Evolutionary conservation across 1,284 basidiomycete genomes (phyloP), one percentile per base, ranked within the genome.

Genomic region (Cryptococcus depauperatus): DNA sequence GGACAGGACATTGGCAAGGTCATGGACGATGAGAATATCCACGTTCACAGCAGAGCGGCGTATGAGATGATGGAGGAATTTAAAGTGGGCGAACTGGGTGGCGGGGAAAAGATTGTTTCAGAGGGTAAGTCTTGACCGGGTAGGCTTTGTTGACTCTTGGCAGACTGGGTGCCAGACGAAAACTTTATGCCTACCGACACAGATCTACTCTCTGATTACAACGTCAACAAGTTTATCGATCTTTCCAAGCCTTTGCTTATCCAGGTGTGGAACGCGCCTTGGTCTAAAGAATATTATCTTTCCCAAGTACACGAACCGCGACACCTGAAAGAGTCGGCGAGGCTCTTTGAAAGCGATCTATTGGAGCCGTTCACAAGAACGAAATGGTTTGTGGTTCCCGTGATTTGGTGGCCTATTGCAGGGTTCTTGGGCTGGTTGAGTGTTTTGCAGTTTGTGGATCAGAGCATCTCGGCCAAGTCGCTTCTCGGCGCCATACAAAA

Each of bases 221-320:
- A 83, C 69, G 84, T 85, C 73, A 88, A 85, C 69, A 78, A 88
- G 64, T 99, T 99, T 73, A 75, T 99, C 52, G 93, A 99, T 69
- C 78, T 99, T 25, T 78, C 80, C 55, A 81, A 83, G 67, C 90
- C 95, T 3, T 71, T 99, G 4, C 48, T 68, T 13, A 44, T 48
- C 28, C 64, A 68, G 48, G 64, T 69, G 1, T 65, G 62, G 62
- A 44, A 47, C 26, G 65, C 66, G 4, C 57, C 56, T 11, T 65
- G 43, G 57, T 83, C 84, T 62, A 98, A 98, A 76, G 81, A 85
- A 19, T 98, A 95, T 68, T 98, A 98, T 69, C 76, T 98, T 43
- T 79, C 88, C 62, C 93, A 98, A 70, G 90, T 98, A 0, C 93
- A 98, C 70, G 89, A 93, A 70, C 87, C 93, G 6, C 82, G 93